Evolutionary conservation across 371 early-diverging fungal species (phyloP).

Genomic region (Modicella reniformis): DNA sequence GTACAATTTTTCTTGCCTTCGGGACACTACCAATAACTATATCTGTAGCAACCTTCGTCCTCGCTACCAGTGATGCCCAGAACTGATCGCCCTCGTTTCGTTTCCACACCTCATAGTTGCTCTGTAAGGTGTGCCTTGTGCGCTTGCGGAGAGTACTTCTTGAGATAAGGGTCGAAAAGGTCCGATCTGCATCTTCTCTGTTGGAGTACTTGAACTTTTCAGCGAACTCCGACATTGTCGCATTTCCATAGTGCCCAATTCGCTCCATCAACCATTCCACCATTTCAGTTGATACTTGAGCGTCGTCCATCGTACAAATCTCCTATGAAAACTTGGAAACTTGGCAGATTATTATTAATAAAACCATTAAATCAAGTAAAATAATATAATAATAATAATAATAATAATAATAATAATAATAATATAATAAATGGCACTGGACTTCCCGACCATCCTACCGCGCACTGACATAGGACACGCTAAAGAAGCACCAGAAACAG

Average conservation of each 20-base stretch:
- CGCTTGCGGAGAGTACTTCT: constrained; percentile 23
- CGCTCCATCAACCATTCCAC: constrained; percentile 23
- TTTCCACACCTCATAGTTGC: constrained; percentile 22
- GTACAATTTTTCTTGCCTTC: constrained; percentile 19
- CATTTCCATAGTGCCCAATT: constrained; percentile 12
- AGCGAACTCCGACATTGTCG: constrained; percentile 24
- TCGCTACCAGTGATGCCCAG: constrained; percentile 28
- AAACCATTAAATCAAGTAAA: not conserved
- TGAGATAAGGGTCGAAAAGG: constrained; percentile 20
- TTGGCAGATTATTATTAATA: constrained; percentile 5
- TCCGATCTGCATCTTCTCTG: constrained; percentile 22
- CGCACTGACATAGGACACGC: constrained; percentile 10
- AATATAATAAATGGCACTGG: constrained; percentile 24
- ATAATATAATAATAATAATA: not conserved
- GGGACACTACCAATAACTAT: constrained; percentile 24
- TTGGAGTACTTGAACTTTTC: constrained; percentile 15
- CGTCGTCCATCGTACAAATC: constrained; percentile 14
- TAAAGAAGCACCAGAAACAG: constrained; percentile 6
- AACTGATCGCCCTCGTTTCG: constrained; percentile 28
- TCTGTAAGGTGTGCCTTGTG: constrained; percentile 24
- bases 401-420: too few relatives aligned
- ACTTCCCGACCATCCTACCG: constrained; percentile 20
- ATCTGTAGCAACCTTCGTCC: constrained; percentile 25
- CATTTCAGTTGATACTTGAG: constrained; percentile 20
- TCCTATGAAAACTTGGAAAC: constrained; percentile 7